Base-by-base conservation (phyloP, 2,329 filamentous ascomycete species). In the Alternaria arborescens region DNA sequence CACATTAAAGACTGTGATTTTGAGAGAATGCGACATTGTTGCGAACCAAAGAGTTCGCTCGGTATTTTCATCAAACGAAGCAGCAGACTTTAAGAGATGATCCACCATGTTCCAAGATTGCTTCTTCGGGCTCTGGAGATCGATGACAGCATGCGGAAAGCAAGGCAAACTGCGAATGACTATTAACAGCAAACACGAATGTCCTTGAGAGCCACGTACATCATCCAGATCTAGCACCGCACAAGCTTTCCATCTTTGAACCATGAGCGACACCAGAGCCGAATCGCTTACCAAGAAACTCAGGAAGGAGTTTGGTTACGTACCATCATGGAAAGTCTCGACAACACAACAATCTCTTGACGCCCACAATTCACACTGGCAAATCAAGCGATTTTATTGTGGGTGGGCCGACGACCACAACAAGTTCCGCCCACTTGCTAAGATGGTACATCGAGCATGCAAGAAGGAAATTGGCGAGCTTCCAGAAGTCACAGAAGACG, bases 31-130 rank as follows among this genome's bases (percentile, higher is more conserved):
- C 7, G 24, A 26, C 6, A 26, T 26, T 2, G 2, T 2, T 26
- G 24, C 2, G 0, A 8, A 26, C 2, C 24, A 0, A 26, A 7
- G 7, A 26, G 2, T 26, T 7, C 2, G 7, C 24, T 7, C 0
- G 7, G 24, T 26, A 6, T 26, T 7, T 26, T 7, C 2, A 26
- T 2, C 24, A 1, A 2, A 26, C 24, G 0, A 26, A 18, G 8
- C 38, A 41, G 16, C 18, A 41, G 11, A 30, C 28, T 16, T 14
- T 0, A 8, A 43, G 41, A 16, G 22, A 16, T 26, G 12, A n/a
- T 43, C 2, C 12, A 16, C 7, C 41, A 16, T n/a, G 24, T 36
- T 24, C 12, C 8, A 22, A 24, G 8, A n/a, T 34, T 32, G 30
- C 12, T 24, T 36, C 18, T 3, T 11, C n/a, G 1, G 12, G 5